Percentiles rank a stretch among this genome's conserved stretches.
Evolutionary conservation across 768 basidiomycete species (phyloP).

Genomic region (Phylloporus sp.): DNA sequence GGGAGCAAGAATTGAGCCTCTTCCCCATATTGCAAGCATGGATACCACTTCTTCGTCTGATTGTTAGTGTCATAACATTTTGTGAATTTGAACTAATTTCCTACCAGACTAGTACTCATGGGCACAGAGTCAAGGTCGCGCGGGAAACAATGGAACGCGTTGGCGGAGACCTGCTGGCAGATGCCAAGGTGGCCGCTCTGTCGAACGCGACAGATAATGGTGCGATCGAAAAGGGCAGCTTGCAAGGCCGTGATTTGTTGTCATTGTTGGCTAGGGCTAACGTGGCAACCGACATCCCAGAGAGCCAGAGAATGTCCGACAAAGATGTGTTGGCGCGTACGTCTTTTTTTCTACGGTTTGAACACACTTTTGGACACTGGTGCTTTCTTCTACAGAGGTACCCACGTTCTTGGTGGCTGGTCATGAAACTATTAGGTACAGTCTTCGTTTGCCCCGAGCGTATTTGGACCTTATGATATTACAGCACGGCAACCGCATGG

Average conservation of each 20-base stretch:
- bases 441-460: not conserved
- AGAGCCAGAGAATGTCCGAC: conserved; percentile 54
- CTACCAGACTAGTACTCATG: not conserved
- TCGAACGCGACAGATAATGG: conserved; percentile 22
- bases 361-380: not conserved
- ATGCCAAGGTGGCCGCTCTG: conserved; percentile 18
- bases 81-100: not conserved
- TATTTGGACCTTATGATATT: not conserved
- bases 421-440: not conserved
- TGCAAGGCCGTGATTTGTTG: conserved; percentile 49
- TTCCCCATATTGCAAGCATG: not conserved
- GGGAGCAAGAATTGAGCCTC: not conserved
- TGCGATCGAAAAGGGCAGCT: conserved; percentile 31
- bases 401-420: not conserved
- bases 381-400: not conserved
- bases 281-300: conserved; percentile 44
- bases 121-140: not conserved
- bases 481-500: not conserved
- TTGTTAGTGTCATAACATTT: not conserved
- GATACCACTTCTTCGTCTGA: not conserved
- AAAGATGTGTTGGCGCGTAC: conserved; percentile 56
- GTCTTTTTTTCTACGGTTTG: conserved; percentile 13
- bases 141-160: not conserved
- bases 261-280: conserved; percentile 39
- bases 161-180: not conserved